These are phyloP conservation scores for Castanea crenata DNA, from an alignment of 306 rosid species.

Conservation along the genomic window DNA sequence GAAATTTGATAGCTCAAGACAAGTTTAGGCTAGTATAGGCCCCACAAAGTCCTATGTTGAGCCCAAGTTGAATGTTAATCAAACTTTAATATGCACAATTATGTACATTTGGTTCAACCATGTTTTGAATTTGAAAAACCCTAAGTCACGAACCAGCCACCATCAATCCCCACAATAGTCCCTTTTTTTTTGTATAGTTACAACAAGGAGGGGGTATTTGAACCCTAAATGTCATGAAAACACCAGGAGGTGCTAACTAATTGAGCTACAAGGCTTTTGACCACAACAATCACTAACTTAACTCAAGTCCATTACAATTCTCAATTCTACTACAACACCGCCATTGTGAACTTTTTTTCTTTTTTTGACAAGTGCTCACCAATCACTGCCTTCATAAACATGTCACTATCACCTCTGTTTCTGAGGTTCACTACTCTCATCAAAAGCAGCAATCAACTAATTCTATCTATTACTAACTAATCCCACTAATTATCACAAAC, in stretches of 20 bases:
- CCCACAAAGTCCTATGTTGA: background rate
- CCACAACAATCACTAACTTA: background rate
- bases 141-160: background rate
- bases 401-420: background rate
- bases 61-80: background rate
- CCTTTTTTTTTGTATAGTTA: background rate
- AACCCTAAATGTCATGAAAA: no score
- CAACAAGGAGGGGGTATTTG: no score
- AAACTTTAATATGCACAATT: background rate
- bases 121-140: background rate
- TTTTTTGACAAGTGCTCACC: no score
- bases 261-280: no score
- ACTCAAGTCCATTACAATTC: background rate
- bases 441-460: background rate
- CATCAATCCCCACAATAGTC: background rate
- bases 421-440: background rate
- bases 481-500: slow-evolving; percentile 2
- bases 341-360: no score
- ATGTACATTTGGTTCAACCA: background rate
- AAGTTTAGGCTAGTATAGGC: background rate
- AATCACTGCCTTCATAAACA: background rate
- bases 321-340: background rate
- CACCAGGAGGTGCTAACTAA: no score
- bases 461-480: slow-evolving; percentile 1
- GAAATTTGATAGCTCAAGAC: background rate